phyloP scores from a whole-genome alignment of 257 asterid genomes.

The Ajuga chamaepitys region DNA sequence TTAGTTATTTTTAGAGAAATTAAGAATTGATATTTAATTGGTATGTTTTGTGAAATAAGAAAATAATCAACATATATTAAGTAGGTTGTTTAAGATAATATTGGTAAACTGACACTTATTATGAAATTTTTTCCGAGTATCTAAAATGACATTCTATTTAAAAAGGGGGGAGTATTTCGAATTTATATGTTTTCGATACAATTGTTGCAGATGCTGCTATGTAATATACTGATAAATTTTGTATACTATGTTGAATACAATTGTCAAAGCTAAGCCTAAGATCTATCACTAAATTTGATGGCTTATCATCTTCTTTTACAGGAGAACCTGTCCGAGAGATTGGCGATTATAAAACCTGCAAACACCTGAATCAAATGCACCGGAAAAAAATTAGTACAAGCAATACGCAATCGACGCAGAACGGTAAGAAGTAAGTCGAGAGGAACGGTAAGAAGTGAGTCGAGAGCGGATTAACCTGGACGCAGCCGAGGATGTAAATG shows the following conservation, averaged over 20 bases:
- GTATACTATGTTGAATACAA: neutral
- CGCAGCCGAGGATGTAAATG: slow-evolving; percentile 61
- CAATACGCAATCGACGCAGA: neutral
- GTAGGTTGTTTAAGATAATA: too few relatives aligned
- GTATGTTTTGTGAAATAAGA: too few relatives aligned
- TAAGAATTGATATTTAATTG: too few relatives aligned
- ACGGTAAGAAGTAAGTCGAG: neutral
- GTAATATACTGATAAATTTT: too few relatives aligned
- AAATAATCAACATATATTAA: too few relatives aligned
- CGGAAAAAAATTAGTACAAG: neutral
- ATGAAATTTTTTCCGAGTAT: too few relatives aligned
- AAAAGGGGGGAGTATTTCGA: too few relatives aligned
- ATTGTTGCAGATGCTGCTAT: too few relatives aligned
- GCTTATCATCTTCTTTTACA: slow-evolving; percentile 32
- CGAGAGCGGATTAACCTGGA: slow-evolving; percentile 38
- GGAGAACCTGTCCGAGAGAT: slow-evolving; percentile 40
- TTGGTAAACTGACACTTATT: too few relatives aligned
- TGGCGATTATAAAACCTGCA: slow-evolving; percentile 63
- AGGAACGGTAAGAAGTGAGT: neutral
- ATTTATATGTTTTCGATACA: too few relatives aligned
- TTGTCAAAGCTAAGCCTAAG: neutral
- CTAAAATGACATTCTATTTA: too few relatives aligned
- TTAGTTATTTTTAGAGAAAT: too few relatives aligned
- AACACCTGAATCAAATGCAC: slow-evolving; percentile 45
- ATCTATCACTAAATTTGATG: neutral